Conservation (phyloP, 176 grass and related monocot genomes). For the Oryza brachyantha region DNA sequence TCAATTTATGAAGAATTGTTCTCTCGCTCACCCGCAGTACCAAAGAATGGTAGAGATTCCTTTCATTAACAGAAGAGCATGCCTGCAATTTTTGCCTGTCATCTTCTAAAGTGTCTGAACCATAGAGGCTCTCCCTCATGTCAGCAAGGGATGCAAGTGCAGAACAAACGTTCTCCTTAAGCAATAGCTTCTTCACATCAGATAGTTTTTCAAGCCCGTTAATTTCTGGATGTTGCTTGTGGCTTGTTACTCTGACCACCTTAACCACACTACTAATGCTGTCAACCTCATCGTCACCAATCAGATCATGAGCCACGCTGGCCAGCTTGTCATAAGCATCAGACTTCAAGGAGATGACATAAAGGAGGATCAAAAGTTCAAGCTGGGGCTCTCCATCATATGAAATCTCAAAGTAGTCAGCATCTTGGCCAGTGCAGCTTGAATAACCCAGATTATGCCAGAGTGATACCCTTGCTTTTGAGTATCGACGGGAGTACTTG, state of each 20-base stretch:
- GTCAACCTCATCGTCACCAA: conserved; percentile 38
- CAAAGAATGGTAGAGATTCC: conserved; percentile 71
- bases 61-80: conserved; percentile 47
- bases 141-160: conserved; percentile 66
- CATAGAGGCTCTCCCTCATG: conserved; percentile 69
- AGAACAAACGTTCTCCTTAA: conserved; percentile 47
- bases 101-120: conserved; percentile 45
- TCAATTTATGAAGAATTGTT: conserved; percentile 63
- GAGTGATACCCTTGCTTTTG: conserved; percentile 59
- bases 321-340: conserved; percentile 64
- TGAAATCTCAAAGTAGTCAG: conserved; percentile 92
- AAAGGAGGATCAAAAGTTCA: conserved; percentile 72
- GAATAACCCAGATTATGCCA: conserved; percentile 78
- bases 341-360: conserved; percentile 56
- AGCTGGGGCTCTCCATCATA: conserved; percentile 75
- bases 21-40: conserved; percentile 69
- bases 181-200: conserved; percentile 63
- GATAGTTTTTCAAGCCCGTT: conserved; percentile 23
- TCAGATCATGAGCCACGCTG: conserved; percentile 33
- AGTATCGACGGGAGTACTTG: conserved; percentile 45
- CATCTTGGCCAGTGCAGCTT: conserved; percentile 60
- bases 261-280: conserved; percentile 41
- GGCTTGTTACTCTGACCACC: conserved; percentile 41
- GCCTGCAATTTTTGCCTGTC: conserved; percentile 36
- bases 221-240: conserved; percentile 20